Conservation (phyloP, 371 early-diverging fungal genomes). For the Mucor racemosus region DNA sequence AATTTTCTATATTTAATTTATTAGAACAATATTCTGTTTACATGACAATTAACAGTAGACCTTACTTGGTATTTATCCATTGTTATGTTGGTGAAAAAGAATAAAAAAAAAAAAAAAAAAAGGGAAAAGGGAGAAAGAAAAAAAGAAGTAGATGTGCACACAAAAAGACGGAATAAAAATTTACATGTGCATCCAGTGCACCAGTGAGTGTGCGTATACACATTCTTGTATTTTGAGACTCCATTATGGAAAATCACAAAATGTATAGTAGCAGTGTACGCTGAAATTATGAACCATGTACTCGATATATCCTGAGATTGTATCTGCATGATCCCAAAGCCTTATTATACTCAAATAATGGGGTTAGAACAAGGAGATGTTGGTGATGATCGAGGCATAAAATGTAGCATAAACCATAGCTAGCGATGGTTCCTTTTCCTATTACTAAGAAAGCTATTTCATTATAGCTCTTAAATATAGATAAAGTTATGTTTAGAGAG, state of each 20-base stretch:
- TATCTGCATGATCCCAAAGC: no score
- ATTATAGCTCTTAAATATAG: no score
- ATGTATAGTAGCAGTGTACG: no score
- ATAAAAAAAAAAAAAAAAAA: constrained; percentile 2
- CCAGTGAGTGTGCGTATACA: background rate
- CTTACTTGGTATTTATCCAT: constrained; percentile 86
- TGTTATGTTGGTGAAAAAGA: background rate
- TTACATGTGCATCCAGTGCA: background rate
- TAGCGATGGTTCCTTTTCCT: no score
- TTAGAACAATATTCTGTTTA: background rate
- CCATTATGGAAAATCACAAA: background rate
- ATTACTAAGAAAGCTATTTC: no score
- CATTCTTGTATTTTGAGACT: background rate
- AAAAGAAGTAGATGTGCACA: background rate
- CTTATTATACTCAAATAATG: no score
- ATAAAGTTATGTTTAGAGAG: no score
- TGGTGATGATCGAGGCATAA: no score
- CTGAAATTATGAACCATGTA: no score
- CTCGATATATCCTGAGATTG: no score
- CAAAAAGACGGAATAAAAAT: constrained; percentile 4
- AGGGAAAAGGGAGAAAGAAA: constrained; percentile 7
- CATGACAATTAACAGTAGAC: background rate
- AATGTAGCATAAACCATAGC: no score
- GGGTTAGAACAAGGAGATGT: no score
- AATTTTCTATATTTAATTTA: constrained; percentile 71